phyloP scores from a whole-genome alignment of 2,329 filamentous ascomycete species.

The Alternaria tenuissima region DNA sequence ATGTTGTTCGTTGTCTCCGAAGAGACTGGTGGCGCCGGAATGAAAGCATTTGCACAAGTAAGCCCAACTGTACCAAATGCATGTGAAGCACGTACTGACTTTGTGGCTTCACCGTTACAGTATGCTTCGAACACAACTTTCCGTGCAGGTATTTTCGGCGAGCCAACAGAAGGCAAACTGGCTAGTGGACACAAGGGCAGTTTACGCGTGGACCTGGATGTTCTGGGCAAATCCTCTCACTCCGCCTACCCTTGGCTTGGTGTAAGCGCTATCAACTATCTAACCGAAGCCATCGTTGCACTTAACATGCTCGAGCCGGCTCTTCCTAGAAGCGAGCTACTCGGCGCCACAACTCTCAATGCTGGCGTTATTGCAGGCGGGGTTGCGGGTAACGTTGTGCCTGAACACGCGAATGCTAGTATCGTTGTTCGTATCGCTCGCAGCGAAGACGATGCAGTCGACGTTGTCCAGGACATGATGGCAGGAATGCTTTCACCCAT shows the following conservation, averaged over 20 bases:
- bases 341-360: constrained; percentile 75
- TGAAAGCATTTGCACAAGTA: constrained; percentile 60
- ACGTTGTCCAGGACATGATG: constrained; percentile 27
- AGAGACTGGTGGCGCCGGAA: constrained; percentile 80
- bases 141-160: constrained; percentile 84
- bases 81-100: background rate
- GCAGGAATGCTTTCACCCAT: constrained; percentile 27
- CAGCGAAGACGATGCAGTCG: constrained; percentile 28
- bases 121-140: constrained; percentile 53
- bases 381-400: constrained; percentile 85
- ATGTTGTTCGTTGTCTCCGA: constrained; percentile 77
- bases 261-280: constrained; percentile 79
- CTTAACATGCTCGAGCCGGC: constrained; percentile 57
- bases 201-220: constrained; percentile 69
- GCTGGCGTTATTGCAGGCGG: constrained; percentile 81
- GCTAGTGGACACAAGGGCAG: constrained; percentile 91
- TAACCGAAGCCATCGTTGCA: constrained; percentile 74
- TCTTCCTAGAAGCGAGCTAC: constrained; percentile 54
- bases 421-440: constrained; percentile 62
- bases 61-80: background rate
- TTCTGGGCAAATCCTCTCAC: constrained; percentile 79
- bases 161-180: constrained; percentile 87
- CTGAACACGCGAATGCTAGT: constrained; percentile 72
- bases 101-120: constrained; percentile 7
- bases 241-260: constrained; percentile 91